These are phyloP conservation scores for Gaeumannomyces tritici DNA, from an alignment of 2,329 filamentous ascomycete genomes.

Conservation along the genomic window DNA sequence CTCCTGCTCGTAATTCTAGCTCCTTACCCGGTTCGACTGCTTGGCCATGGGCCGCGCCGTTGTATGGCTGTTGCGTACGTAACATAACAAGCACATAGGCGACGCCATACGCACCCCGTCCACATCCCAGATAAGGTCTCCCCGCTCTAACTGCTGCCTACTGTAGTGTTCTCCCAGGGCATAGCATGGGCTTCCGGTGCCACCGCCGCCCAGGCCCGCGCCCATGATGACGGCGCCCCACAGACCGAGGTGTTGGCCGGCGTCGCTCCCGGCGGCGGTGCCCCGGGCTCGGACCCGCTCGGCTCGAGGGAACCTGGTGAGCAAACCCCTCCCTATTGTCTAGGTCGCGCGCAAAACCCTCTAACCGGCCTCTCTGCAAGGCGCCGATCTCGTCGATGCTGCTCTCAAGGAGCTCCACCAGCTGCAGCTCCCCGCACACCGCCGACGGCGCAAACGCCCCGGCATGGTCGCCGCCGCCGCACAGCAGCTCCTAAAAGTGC, in stretches of 20 bases:
- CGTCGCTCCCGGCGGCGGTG: background rate
- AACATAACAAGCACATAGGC: background rate
- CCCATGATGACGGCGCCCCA: background rate
- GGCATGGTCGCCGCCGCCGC: conserved; percentile 32
- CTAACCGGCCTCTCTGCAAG: conserved; percentile 19
- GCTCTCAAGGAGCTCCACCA: conserved; percentile 41
- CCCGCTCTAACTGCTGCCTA: no score
- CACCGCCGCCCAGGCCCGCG: background rate
- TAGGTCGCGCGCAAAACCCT: no score
- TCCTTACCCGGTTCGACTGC: background rate
- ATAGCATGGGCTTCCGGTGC: conserved; percentile 1
- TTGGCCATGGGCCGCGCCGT: conserved; percentile 1
- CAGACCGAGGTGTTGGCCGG: background rate
- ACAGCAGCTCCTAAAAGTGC: conserved; percentile 34
- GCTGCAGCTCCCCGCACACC: conserved; percentile 33
- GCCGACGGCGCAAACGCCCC: conserved; percentile 31
- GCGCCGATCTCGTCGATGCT: conserved; percentile 42
- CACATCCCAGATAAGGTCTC: no score
- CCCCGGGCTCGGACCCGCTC: no score
- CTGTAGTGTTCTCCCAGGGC: conserved; percentile 13
- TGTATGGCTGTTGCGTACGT: conserved; percentile 1
- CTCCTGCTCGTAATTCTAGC: background rate
- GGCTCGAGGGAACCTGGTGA: conserved; percentile 4
- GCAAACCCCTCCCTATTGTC: no score
- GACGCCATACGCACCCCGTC: background rate